Percentiles rank a stretch among this genome's conserved stretches.
Conservation (phyloP, 2,329 filamentous ascomycete species). For the Teratosphaeriaceae sp. region DNA sequence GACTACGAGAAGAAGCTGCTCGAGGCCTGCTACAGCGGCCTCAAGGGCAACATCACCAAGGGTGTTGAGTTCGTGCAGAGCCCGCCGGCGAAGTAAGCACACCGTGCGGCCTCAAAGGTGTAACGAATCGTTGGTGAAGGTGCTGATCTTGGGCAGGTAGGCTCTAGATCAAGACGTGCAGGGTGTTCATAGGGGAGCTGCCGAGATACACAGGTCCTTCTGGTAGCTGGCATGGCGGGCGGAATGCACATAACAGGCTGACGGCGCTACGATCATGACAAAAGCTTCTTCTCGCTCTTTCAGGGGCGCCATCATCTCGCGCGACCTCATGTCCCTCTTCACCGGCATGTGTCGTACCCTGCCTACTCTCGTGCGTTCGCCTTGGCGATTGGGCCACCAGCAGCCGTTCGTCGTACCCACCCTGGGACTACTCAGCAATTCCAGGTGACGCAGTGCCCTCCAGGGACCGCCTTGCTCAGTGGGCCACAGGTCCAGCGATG, state of each 20-base stretch:
- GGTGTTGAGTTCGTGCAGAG: constrained; percentile 84
- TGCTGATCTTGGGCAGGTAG: neutral
- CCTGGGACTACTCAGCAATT: too few species aligned
- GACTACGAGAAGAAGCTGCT: constrained; percentile 87
- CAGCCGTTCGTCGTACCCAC: too few species aligned
- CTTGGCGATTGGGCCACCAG: too few species aligned
- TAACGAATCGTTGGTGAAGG: neutral
- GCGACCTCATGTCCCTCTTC: too few species aligned
- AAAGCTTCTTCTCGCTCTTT: neutral
- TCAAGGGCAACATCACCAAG: constrained; percentile 92
- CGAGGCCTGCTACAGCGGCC: constrained; percentile 64
- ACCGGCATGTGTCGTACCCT: neutral
- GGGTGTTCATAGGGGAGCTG: neutral
- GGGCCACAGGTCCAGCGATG: too few species aligned
- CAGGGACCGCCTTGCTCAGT: too few species aligned
- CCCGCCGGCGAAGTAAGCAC: constrained; percentile 71
- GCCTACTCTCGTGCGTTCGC: too few species aligned
- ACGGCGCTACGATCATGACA: neutral
- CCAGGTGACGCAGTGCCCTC: too few species aligned
- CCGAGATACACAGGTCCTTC: too few species aligned
- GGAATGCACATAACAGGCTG: neutral
- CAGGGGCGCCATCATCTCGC: too few species aligned
- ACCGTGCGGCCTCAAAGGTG: neutral
- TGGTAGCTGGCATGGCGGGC: neutral
- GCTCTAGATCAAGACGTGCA: neutral